A percentile compares a stretch with the other conserved stretches of the same genome.
Conservation (phyloP, 768 basidiomycete species). For the Hygrophorus pudorinus region DNA sequence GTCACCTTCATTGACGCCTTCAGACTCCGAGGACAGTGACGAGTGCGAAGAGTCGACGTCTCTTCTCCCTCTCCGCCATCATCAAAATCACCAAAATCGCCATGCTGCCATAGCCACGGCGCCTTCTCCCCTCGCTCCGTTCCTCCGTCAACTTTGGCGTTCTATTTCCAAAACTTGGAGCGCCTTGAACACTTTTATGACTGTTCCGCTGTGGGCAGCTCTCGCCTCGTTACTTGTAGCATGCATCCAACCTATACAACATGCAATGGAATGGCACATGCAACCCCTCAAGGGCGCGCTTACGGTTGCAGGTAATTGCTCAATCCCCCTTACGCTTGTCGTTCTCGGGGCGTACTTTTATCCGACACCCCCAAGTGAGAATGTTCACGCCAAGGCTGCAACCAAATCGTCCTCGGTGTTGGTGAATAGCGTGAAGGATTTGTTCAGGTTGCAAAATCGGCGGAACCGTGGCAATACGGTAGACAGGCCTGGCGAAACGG, state of each 20-base stretch:
- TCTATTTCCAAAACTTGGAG: constrained; percentile 22
- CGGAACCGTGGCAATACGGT: neutral
- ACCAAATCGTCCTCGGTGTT: constrained; percentile 24
- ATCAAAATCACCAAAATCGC: constrained; percentile 9
- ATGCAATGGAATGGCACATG: constrained; percentile 52
- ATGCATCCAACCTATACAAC: constrained; percentile 65
- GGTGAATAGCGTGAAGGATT: constrained; percentile 11
- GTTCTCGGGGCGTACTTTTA: constrained; percentile 93
- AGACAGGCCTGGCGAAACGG: constrained; percentile 57
- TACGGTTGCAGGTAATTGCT: constrained; percentile 58
- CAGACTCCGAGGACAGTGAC: constrained; percentile 1
- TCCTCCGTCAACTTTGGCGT: constrained; percentile 16
- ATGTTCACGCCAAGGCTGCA: neutral
- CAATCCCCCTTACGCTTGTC: constrained; percentile 81
- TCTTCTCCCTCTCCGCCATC: too few relatives aligned
- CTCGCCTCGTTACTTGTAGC: constrained; percentile 69
- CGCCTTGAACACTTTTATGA: constrained; percentile 67
- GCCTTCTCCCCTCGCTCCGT: neutral
- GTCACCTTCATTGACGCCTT: constrained; percentile 5
- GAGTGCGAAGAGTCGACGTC: constrained; percentile 14
- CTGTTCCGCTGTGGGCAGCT: constrained; percentile 79
- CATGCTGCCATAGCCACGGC: constrained; percentile 1
- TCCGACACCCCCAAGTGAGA: constrained; percentile 21
- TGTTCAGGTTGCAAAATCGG: constrained; percentile 5
- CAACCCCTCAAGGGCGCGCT: constrained; percentile 61